Conservation (phyloP, 352 stramenopile genomes). For the Poterioochromonas sp. region DNA sequence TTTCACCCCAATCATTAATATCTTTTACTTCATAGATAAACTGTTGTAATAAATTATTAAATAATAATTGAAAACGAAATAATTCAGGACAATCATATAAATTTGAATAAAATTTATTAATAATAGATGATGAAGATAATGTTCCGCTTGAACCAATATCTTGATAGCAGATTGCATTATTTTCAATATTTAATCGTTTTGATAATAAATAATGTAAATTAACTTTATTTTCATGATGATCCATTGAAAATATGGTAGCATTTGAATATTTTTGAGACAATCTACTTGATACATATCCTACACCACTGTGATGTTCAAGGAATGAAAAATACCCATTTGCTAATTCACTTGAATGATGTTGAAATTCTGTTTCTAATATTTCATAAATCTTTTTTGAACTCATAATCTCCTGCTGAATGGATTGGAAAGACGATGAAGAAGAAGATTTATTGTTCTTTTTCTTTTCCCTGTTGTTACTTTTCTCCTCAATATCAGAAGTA, state of each 20-base stretch:
- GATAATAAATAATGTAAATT: not conserved
- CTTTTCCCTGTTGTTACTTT: not conserved
- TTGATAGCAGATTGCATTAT: conserved; percentile 20
- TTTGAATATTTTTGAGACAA: conserved; percentile 25
- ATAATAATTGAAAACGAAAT: conserved; percentile 42
- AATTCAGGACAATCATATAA: conserved; percentile 46
- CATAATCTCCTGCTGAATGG: not conserved
- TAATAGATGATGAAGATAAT: too few species aligned
- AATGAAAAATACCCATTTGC: conserved; percentile 36
- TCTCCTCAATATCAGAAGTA: not conserved
- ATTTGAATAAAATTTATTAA: too few species aligned
- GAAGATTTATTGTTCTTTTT: not conserved
- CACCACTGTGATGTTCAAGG: conserved; percentile 2
- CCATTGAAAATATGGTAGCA: conserved; percentile 30
- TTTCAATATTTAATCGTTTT: not conserved
- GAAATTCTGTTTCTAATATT: not conserved
- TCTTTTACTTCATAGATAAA: not conserved
- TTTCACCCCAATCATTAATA: conserved; percentile 20
- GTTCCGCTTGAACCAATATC: not conserved
- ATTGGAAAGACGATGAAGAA: not conserved
- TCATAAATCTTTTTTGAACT: not conserved
- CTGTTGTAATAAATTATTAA: not conserved
- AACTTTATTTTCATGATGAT: not conserved
- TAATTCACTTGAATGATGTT: not conserved
- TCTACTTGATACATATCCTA: not conserved